Evolutionary conservation across 805 yeast species (phyloP).

Genomic region (Priceomyces carsonii): DNA sequence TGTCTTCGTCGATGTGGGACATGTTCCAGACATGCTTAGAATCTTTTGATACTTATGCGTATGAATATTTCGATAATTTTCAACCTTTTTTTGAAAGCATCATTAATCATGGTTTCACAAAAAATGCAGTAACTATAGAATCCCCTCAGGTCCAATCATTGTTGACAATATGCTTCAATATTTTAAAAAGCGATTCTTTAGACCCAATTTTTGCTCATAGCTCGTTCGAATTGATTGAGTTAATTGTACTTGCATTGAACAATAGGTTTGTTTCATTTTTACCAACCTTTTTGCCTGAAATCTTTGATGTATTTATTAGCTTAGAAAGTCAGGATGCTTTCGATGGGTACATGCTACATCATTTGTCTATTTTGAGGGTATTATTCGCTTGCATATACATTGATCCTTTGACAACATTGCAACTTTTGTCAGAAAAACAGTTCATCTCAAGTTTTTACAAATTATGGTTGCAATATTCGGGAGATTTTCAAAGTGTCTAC

Average conservation of each 20-base stretch:
- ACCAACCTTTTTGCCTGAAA: slow-evolving; percentile 32
- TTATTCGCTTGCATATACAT: slow-evolving; percentile 42
- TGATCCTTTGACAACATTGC: slow-evolving; percentile 37
- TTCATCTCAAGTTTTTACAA: slow-evolving; percentile 40
- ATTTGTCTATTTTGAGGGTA: slow-evolving; percentile 43
- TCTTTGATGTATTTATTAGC: slow-evolving; percentile 33
- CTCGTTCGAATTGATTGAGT: slow-evolving; percentile 41
- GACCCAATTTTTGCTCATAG: slow-evolving; percentile 43
- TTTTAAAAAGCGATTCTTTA: slow-evolving; percentile 31
- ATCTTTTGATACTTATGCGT: slow-evolving; percentile 59
- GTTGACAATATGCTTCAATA: slow-evolving; percentile 34
- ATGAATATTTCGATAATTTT: slow-evolving; percentile 58
- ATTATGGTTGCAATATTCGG: slow-evolving; percentile 50
- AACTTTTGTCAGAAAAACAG: slow-evolving; percentile 37
- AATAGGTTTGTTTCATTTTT: slow-evolving; percentile 32
- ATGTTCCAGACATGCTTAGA: slow-evolving; percentile 49
- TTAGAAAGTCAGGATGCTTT: slow-evolving; percentile 40
- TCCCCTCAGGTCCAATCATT: slow-evolving; percentile 39
- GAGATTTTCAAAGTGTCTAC: slow-evolving; percentile 51
- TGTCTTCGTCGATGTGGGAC: slow-evolving; percentile 56
- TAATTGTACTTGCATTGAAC: slow-evolving; percentile 31
- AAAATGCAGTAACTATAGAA: slow-evolving; percentile 34
- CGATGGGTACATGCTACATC: slow-evolving; percentile 46
- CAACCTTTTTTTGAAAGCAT: slow-evolving; percentile 58
- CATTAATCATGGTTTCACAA: slow-evolving; percentile 50